Evolutionary conservation across 345 rosid genomes (phyloP).

Genomic region (Bruguiera gymnorhiza): DNA sequence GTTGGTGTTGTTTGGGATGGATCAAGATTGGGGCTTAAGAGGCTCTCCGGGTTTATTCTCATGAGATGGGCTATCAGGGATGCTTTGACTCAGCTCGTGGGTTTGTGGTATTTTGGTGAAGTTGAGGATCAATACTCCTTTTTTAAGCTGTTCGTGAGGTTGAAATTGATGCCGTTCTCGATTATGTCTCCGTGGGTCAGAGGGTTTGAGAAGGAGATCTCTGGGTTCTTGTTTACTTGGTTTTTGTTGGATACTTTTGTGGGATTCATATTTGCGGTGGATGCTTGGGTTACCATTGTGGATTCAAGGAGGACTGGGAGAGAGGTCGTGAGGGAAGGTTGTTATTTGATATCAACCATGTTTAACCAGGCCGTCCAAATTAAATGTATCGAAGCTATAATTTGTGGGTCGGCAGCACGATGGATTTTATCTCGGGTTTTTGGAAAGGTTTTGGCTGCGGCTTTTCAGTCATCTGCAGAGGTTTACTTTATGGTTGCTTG

Average conservation of each 20-base stretch:
- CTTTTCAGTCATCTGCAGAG: slow-evolving; percentile 71
- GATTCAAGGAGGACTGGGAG: slow-evolving; percentile 81
- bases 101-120: slow-evolving; percentile 84
- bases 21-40: slow-evolving; percentile 68
- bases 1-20: slow-evolving; percentile 64
- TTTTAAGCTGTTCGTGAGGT: slow-evolving; percentile 75
- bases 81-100: slow-evolving; percentile 77
- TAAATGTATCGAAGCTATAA: slow-evolving; percentile 71
- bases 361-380: slow-evolving; percentile 74
- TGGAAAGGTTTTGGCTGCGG: slow-evolving; percentile 55
- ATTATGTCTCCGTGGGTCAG: slow-evolving; percentile 75
- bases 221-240: slow-evolving; percentile 82
- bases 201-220: slow-evolving; percentile 82
- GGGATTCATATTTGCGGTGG: slow-evolving; percentile 63
- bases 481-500: slow-evolving; percentile 89
- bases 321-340: slow-evolving; percentile 89
- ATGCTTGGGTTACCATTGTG: slow-evolving; percentile 79
- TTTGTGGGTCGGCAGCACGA: slow-evolving; percentile 70
- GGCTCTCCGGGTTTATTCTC: slow-evolving; percentile 73
- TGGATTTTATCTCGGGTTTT: slow-evolving; percentile 48
- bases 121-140: slow-evolving; percentile 86
- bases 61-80: slow-evolving; percentile 96
- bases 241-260: slow-evolving; percentile 68
- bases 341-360: slow-evolving; percentile 61
- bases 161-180: slow-evolving; percentile 90